phyloP scores from a whole-genome alignment of 2,329 filamentous ascomycete species.

The Colletotrichum costaricense region DNA sequence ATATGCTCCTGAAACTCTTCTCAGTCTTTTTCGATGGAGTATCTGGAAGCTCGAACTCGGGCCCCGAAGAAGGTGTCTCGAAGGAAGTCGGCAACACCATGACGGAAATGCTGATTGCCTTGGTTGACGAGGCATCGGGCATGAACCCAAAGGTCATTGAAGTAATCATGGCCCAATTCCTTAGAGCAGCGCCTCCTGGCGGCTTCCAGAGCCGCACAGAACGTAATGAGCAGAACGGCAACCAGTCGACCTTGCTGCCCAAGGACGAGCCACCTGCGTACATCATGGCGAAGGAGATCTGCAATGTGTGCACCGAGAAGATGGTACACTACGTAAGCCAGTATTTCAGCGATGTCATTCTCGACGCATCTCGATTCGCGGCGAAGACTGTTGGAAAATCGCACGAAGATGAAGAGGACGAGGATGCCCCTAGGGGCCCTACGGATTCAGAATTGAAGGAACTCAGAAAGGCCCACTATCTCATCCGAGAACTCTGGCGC shows the following conservation, averaged over 20 bases:
- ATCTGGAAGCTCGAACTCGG: slow-evolving; percentile 79
- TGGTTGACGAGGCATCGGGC: slow-evolving; percentile 86
- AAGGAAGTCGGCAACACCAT: slow-evolving; percentile 96
- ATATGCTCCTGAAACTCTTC: slow-evolving; percentile 84
- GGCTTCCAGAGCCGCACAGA: slow-evolving; percentile 62
- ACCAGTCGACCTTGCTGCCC: slow-evolving; percentile 84
- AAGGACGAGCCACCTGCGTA: slow-evolving; percentile 94
- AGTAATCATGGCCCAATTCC: slow-evolving; percentile 93
- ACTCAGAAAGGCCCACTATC: slow-evolving; percentile 86
- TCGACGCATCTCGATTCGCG: slow-evolving; percentile 79
- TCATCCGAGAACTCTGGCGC: slow-evolving; percentile 94
- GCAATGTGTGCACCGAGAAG: slow-evolving; percentile 88
- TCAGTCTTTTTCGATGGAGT: slow-evolving; percentile 92
- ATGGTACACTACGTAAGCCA: slow-evolving; percentile 95
- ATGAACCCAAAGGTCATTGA: slow-evolving; percentile 88
- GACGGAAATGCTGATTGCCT: slow-evolving; percentile 82
- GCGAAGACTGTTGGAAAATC: slow-evolving; percentile 67
- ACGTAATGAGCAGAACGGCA: slow-evolving; percentile 71
- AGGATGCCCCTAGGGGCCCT: slow-evolving; percentile 69
- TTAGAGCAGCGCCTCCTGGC: slow-evolving; percentile 82
- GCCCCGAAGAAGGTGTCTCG: slow-evolving; percentile 83
- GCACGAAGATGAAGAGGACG: slow-evolving; percentile 72
- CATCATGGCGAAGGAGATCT: slow-evolving; percentile 95
- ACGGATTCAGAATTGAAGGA: slow-evolving; percentile 89
- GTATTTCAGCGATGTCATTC: slow-evolving; percentile 96